Evolutionary conservation across 257 asterid species (phyloP), one percentile per base, ranked within the genome.

Genomic region (Asclepias syriaca): DNA sequence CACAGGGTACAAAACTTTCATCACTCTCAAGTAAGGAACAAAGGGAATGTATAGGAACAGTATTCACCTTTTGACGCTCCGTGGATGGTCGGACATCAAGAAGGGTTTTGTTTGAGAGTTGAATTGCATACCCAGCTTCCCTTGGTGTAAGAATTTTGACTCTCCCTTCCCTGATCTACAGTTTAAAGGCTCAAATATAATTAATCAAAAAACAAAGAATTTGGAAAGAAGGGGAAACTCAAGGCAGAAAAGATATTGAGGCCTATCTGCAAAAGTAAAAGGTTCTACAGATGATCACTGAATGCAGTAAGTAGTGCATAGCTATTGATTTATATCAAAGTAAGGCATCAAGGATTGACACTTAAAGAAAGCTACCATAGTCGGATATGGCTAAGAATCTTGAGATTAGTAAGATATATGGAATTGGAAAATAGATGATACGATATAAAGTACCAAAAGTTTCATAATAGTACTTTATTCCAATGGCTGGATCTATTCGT

Each of bases 41-140:
- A 45, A 46, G 11, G 32, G 71, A 67, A 34, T 12, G 66, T 15
- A 58, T 49, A 15, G 61, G 27, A 72, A 81, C 49, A 3, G 19
- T 53, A 75, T 37, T 68, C 67, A 91, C 99, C 95, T 94, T 94
- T 64, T 81, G 49, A 34, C 87, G 96, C 84, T 91, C 97, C 2
- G 74, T 76, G 24, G 92, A 83, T 78, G 99, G 99, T 49, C 99
- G 97, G 57, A 94, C 97, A 77, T 94, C 99, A 21, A 94, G 97
- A 73, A 94, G 82, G 72, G 87, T 75, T 83, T 88, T 94, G 75
- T 81, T 81, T 8, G 97, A 88, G 72, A 94, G 95, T 81, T 88
- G 92, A 80, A 94, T 84, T 60, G 97, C 99, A 81, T 91, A 94
- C 61, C 99, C 99, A 87, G 97, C 96, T 90, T 94, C 97, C 82